Percentiles rank a stretch among this genome's conserved stretches.
These are phyloP conservation scores for Eucalyptus curtisii DNA, from an alignment of 345 rosid species.

Conservation along the genomic window DNA sequence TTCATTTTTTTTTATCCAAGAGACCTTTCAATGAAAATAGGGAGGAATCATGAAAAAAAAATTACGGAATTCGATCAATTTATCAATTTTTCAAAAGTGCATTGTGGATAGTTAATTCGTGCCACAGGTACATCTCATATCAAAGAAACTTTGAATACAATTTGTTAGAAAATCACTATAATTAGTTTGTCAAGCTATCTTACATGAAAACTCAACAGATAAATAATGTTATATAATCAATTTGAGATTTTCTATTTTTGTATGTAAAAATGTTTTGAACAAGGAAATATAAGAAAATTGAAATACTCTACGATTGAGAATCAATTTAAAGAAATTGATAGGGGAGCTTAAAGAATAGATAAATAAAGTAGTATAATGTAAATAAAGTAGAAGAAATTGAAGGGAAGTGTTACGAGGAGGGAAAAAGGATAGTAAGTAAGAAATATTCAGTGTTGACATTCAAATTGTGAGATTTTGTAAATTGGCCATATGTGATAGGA, in stretches of 20 bases:
- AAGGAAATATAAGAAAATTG: neutral
- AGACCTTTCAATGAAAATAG: neutral
- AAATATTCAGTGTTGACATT: neutral
- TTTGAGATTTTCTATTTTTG: neutral
- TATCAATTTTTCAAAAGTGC: neutral
- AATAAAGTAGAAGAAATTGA: neutral
- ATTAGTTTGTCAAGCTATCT: fast-evolving
- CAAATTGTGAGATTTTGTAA: neutral
- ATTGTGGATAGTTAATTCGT: neutral
- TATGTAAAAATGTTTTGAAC: neutral
- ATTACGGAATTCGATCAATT: fast-evolving
- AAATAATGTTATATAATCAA: neutral
- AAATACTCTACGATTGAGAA: neutral
- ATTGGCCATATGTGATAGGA: neutral
- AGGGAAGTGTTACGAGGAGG: too few species aligned
- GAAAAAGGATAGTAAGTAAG: too few species aligned
- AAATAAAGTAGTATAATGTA: neutral
- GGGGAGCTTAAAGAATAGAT: neutral
- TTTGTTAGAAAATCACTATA: neutral
- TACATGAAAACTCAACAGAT: fast-evolving
- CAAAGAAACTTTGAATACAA: neutral
- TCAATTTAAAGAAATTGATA: neutral
- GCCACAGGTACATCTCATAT: fast-evolving
- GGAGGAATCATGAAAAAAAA: neutral
- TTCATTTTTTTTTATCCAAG: neutral